phyloP scores from a whole-genome alignment of 208 protist species.

The Trypanosoma cruzi region DNA sequence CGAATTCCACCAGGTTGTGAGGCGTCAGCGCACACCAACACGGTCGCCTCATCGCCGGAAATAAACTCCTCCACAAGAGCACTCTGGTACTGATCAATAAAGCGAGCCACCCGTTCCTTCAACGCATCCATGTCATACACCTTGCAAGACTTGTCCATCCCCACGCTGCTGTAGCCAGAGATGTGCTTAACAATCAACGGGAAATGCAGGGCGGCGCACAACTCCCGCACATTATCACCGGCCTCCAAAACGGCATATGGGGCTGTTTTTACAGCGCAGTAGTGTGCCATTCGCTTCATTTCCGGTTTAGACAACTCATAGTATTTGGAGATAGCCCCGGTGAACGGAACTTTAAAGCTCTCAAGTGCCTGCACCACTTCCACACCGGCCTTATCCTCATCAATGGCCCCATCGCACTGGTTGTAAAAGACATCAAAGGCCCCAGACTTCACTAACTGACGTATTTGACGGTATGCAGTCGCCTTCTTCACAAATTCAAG shows the following conservation, averaged over 20 bases:
- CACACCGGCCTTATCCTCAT: conserved; percentile 87
- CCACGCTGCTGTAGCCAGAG: conserved; percentile 89
- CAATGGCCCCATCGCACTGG: conserved; percentile 88
- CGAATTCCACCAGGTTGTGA: conserved; percentile 70
- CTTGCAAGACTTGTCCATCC: conserved; percentile 92
- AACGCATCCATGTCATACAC: conserved; percentile 63
- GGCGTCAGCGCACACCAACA: conserved; percentile 72
- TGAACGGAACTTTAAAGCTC: conserved; percentile 90
- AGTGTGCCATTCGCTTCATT: conserved; percentile 91
- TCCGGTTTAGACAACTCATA: conserved; percentile 90
- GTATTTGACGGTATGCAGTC: conserved; percentile 82
- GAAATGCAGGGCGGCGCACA: conserved; percentile 52
- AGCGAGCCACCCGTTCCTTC: conserved; percentile 44
- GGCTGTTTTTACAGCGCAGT: conserved; percentile 70
- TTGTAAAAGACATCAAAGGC: conserved; percentile 92
- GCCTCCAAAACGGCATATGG: conserved; percentile 61
- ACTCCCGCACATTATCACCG: conserved; percentile 46
- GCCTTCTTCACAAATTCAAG: conserved; percentile 81
- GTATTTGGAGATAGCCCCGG: conserved; percentile 87
- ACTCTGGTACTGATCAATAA: conserved; percentile 83
- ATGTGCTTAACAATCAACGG: conserved; percentile 92
- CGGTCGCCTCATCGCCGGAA: conserved; percentile 82
- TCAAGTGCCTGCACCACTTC: conserved; percentile 90
- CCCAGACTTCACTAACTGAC: conserved; percentile 79
- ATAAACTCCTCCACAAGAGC: conserved; percentile 92